phyloP scores from a whole-genome alignment of 768 basidiomycete species.

The Candolleomyces eurysporus region DNA sequence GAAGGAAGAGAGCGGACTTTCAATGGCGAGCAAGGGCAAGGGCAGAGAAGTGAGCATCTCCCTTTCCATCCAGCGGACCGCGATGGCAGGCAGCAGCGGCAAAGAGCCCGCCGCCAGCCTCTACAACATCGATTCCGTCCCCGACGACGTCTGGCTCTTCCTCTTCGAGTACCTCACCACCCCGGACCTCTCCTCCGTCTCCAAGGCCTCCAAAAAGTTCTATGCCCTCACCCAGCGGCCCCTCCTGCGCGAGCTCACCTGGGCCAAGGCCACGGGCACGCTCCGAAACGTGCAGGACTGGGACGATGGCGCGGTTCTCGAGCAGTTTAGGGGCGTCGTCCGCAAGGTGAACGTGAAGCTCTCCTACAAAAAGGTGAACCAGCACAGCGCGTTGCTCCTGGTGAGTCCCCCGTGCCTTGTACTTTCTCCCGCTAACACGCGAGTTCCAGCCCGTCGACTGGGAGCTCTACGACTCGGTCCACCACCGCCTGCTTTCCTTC shows the following conservation, averaged over 20 bases:
- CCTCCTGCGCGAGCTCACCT: constrained; percentile 22
- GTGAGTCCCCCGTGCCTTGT: not conserved
- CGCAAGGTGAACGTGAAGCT: constrained; percentile 20
- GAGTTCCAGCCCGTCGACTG: constrained; percentile 11
- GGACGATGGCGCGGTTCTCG: constrained; percentile 6
- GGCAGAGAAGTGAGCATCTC: constrained; percentile 12
- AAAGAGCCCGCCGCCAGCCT: not conserved
- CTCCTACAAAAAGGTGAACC: constrained; percentile 18
- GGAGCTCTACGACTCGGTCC: constrained; percentile 20
- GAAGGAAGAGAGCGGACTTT: not conserved
- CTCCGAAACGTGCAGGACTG: constrained; percentile 22
- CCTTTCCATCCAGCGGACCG: constrained; percentile 8
- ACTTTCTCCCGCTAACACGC: not conserved
- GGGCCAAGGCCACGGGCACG: constrained; percentile 19
- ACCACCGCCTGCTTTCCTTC: constrained; percentile 20
- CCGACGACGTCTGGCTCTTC: constrained; percentile 30
- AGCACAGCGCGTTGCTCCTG: constrained; percentile 6
- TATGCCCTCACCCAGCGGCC: constrained; percentile 21
- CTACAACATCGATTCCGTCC: constrained; percentile 16
- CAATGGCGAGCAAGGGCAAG: constrained; percentile 7
- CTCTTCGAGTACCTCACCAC: constrained; percentile 25
- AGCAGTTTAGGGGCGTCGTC: constrained; percentile 6
- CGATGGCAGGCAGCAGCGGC: not conserved
- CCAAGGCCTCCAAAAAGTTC: constrained; percentile 23
- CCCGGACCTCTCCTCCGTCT: constrained; percentile 17